Conservation (phyloP, 305 asterid genomes). For the Fraxinus platypoda region DNA sequence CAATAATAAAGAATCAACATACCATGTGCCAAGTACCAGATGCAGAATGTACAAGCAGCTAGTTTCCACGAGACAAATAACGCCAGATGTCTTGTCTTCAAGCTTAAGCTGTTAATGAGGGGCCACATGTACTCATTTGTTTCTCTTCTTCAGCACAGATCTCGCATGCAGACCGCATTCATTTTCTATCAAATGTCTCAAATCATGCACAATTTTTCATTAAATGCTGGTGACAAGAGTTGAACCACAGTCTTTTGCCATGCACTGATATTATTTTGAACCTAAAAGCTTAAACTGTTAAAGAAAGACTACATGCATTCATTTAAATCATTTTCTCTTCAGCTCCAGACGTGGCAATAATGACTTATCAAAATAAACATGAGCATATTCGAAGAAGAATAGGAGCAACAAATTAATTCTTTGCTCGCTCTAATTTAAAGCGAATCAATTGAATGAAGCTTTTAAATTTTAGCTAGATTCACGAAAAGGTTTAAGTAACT, state of each 20-base stretch:
- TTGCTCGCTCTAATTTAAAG: slow-evolving; percentile 23
- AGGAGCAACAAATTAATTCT: slow-evolving; percentile 10
- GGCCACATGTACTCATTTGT: not conserved
- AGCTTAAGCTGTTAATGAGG: not conserved
- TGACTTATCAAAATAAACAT: slow-evolving; percentile 1
- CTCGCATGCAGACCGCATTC: not conserved
- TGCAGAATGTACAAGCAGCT: not conserved
- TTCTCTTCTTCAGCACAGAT: not conserved
- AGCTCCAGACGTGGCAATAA: not conserved
- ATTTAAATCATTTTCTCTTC: not conserved
- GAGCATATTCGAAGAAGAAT: slow-evolving; percentile 16
- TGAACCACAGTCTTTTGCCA: not conserved
- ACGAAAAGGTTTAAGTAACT: slow-evolving; percentile 34
- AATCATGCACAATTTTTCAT: not conserved
- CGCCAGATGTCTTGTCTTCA: not conserved
- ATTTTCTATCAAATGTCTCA: not conserved
- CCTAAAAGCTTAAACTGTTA: not conserved
- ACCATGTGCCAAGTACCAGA: slow-evolving; percentile 1
- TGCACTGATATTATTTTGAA: not conserved
- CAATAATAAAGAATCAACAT: not conserved
- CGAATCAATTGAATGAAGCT: slow-evolving; percentile 23
- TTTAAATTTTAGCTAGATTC: slow-evolving; percentile 32
- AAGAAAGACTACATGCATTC: not conserved
- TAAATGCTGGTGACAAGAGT: not conserved
- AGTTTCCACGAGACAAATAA: not conserved